Evolutionary conservation across 352 stramenopile genomes (phyloP).

Genomic region (Phytopythium sindhum): DNA sequence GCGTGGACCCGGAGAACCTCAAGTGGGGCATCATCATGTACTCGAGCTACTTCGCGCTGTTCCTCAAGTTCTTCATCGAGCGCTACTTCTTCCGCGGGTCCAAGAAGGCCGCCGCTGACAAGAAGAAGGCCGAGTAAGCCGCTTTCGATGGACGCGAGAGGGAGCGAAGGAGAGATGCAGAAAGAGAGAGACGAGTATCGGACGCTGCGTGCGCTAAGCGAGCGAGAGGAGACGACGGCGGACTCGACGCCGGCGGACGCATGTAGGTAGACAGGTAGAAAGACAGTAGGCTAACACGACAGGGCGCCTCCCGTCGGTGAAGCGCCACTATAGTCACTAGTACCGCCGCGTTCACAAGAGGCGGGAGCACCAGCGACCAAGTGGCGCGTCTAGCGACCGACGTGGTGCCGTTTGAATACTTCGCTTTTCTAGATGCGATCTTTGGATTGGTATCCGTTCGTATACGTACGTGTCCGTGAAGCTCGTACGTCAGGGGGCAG

Average conservation of each 20-base stretch:
- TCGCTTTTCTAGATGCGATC: neutral
- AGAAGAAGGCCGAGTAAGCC: slow-evolving; percentile 32
- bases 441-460: too few species aligned
- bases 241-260: neutral
- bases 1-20: slow-evolving; percentile 81
- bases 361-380: too few species aligned
- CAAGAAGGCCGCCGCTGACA: slow-evolving; percentile 28
- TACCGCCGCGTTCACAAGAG: too few species aligned
- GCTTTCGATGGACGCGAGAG: neutral
- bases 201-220: neutral
- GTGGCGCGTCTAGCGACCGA: neutral
- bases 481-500: too few species aligned
- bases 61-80: slow-evolving; percentile 91
- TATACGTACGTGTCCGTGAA: too few species aligned
- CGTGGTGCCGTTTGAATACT: neutral
- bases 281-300: neutral
- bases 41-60: slow-evolving; percentile 92
- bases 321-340: too few species aligned
- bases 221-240: neutral
- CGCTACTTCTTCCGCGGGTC: slow-evolving; percentile 68
- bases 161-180: too few species aligned
- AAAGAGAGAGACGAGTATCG: neutral
- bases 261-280: slow-evolving; percentile 5
- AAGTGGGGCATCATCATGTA: slow-evolving; percentile 93
- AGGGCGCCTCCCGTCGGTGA: neutral